Base-by-base conservation (phyloP, 768 basidiomycete species). In the Clathrus columnatus region DNA sequence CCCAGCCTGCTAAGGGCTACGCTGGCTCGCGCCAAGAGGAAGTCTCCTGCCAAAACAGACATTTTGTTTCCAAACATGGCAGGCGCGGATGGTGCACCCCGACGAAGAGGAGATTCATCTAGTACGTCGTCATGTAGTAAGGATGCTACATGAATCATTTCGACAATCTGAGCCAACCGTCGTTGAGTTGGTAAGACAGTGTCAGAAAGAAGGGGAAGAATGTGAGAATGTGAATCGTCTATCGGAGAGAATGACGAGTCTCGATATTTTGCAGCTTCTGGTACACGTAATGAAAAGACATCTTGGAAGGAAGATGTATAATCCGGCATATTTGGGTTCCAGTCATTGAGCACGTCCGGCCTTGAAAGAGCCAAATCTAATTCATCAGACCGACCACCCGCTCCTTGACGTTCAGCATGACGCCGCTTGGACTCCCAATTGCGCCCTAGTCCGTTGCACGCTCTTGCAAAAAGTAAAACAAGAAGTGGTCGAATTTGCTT, bases 91-190 rank as follows among this genome's bases (percentile, higher is more conserved):
- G 84, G 77, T 3, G 74, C 73, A 11, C 80, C 77, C 0, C 94
- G 77, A 5, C 93, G 83, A 5, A 91, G 78, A 7, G 83, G 74
- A 0, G 87, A 81, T 59, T 70, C 69, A 72, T 91, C 87, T 57
- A 87, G 80, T 51, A 98, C 91, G 63, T 87, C 86, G 74, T 98
- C 91, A 67, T 98, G 95, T 17, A 99, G 74, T 8, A 92, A 76
- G 2, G 88, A 93, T 23, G 96, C 94, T 59, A 97, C 87, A 66
- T 98, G 92, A 48, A 99, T 89, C 92, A 98, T 96, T 68, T 99
- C 96, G 51, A 91, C 84, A 44, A 99, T 94, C 64, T 95, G 92
- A 4, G 94, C 95, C 29, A 99, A 81, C 27, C 94, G 85, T 27
- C 86, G 72, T 69, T 99, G 96, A 1, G 92, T 85, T 16, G 95